Conservation (phyloP, 2,329 filamentous ascomycete genomes). For the Ophiostoma montium region DNA sequence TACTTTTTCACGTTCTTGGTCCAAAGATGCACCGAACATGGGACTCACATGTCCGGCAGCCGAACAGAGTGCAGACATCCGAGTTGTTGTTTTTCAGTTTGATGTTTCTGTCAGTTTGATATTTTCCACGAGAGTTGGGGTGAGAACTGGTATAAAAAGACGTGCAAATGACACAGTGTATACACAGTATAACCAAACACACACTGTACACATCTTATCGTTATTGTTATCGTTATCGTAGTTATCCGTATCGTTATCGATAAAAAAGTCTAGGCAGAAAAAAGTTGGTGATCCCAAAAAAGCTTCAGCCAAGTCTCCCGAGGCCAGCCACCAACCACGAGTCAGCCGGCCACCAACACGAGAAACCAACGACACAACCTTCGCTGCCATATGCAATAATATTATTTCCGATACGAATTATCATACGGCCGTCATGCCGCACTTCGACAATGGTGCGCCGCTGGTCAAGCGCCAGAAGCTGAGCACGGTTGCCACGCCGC, state of each 20-base stretch:
- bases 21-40: slow-evolving; percentile 4
- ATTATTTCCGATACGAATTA: not conserved
- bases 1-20: not conserved
- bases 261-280: slow-evolving; percentile 7
- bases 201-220: not conserved
- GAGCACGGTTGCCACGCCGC: slow-evolving; percentile 19
- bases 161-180: not conserved
- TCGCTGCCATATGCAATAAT: not conserved
- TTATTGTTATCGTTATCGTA: too few relatives aligned
- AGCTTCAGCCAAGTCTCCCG: not conserved
- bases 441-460: slow-evolving; percentile 41
- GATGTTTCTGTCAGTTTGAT: too few relatives aligned
- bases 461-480: slow-evolving; percentile 67
- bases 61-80: not conserved
- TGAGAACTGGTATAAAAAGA: too few relatives aligned
- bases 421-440: slow-evolving; percentile 30
- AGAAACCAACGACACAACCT: not conserved
- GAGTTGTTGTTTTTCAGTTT: too few relatives aligned
- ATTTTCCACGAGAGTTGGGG: too few relatives aligned
- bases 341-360: not conserved
- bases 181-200: not conserved
- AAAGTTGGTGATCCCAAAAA: slow-evolving; percentile 5
- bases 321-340: not conserved
- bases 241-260: too few relatives aligned
- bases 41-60: not conserved